Evolutionary conservation across 2,329 filamentous ascomycete genomes (phyloP), one percentile per base, ranked within the genome.

Genomic region (Didymella exigua): DNA sequence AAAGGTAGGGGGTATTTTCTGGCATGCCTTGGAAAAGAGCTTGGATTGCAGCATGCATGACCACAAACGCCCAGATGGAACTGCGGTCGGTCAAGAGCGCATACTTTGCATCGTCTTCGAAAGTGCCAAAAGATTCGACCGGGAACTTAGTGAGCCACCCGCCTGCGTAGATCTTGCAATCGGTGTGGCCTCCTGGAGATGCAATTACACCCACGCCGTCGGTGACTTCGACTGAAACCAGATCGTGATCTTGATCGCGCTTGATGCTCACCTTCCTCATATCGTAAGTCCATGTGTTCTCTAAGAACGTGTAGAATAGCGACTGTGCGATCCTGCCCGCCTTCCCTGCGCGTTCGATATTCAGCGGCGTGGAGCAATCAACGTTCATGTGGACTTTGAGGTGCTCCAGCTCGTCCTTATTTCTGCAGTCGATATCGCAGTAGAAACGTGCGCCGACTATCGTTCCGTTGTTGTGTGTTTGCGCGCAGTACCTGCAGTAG

Each of bases 231-330:
- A 61, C 42, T 3, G 24, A 30, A n/a, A 48, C 34, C 8, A 62
- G 24, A 2, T 51, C 29, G 14, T 29, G 34, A 11, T 56, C 27
- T 18, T 45, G 30, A 33, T 60, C 49, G 18, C 45, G 49, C 18
- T 42, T 40, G 34, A 57, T 51, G 19, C 36, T 18, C 13, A 61
- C 27, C 1, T 30, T 37, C 4, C 41, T 45, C 55, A 62, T 53
- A 36, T 65, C 62, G 18, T 62, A 54, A 11, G 53, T 43, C 60
- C 62, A 65, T 1, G 62, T 65, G 29, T 55, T 41, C 36, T 62
- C 50, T 31, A 60, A 21, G 38, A 62, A 60, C 1, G 49, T 11
- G 38, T 56, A 56, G 45, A 63, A 63, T 4, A 65, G 33, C 13
- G 23, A 29, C 37, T 60, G 56, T n/a, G 46, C 58, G 24, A 59